These are phyloP conservation scores for Penicillium daleae DNA, from an alignment of 495 filamentous ascomycete species.

Conservation along the genomic window DNA sequence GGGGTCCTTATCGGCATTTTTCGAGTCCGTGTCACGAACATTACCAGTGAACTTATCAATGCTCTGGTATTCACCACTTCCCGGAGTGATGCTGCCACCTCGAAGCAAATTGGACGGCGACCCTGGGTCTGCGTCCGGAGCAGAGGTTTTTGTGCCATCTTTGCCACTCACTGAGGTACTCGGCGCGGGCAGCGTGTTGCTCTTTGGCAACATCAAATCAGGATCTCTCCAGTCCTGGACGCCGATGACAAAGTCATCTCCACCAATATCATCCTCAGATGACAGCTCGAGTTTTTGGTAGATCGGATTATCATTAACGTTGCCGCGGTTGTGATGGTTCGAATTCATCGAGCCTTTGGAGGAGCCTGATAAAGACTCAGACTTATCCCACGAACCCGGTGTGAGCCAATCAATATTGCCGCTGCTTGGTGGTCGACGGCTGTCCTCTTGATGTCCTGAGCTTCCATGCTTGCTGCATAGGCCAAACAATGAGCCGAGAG, in stretches of 20 bases:
- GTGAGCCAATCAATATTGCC: constrained; percentile 80
- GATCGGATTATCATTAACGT: constrained; percentile 16
- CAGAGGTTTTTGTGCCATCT: constrained; percentile 29
- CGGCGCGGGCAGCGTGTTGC: constrained; percentile 32
- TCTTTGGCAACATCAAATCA: constrained; percentile 62
- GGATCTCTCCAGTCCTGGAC: constrained; percentile 93
- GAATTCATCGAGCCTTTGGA: constrained; percentile 17
- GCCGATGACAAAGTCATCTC: constrained; percentile 84
- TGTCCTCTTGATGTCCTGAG: constrained; percentile 50
- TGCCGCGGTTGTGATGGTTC: constrained; percentile 17
- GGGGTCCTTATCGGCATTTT: constrained; percentile 15
- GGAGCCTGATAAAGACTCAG: constrained; percentile 36
- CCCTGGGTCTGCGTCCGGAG: constrained; percentile 33
- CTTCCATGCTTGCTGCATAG: constrained; percentile 40
- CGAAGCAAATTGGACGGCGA: constrained; percentile 50
- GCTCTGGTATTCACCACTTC: constrained; percentile 72
- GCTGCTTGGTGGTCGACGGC: constrained; percentile 75
- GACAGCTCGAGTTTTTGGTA: constrained; percentile 28
- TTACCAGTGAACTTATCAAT: constrained; percentile 36
- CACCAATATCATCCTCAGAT: constrained; percentile 33
- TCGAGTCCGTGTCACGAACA: constrained; percentile 20
- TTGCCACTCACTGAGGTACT: constrained; percentile 30
- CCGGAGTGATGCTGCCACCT: constrained; percentile 74
- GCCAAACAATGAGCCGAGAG: constrained; percentile 58
- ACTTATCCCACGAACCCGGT: constrained; percentile 69